Percentiles rank a stretch among this genome's conserved stretches.
Conservation (phyloP, 1,284 basidiomycete species). For the Kwoniella shivajii region DNA sequence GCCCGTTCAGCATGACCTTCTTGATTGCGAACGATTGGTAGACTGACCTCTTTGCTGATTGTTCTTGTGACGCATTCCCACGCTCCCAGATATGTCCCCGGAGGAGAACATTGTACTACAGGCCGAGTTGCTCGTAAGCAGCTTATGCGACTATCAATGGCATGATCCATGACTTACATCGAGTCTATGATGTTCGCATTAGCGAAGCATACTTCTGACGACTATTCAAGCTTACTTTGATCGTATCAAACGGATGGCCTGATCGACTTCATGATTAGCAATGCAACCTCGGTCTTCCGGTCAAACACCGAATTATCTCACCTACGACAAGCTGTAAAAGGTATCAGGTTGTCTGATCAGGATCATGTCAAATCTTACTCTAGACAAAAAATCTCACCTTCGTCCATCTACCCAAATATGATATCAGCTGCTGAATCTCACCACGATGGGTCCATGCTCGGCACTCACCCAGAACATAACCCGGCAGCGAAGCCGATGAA, state of each 20-base stretch:
- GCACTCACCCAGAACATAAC: conserved; percentile 42
- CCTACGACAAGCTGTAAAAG: conserved; percentile 14
- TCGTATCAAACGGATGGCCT: conserved; percentile 53
- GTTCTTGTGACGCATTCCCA: conserved; percentile 48
- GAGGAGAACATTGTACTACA: conserved; percentile 51
- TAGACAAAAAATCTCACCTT: conserved; percentile 27
- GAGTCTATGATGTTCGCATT: conserved; percentile 25
- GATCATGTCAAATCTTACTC: neutral
- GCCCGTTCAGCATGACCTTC: neutral
- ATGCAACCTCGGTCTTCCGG: neutral
- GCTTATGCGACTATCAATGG: no score
- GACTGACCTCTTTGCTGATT: conserved; percentile 40
- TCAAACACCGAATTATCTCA: neutral
- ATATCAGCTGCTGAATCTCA: neutral
- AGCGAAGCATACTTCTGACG: neutral
- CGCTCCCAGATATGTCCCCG: conserved; percentile 48
- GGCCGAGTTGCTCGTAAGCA: no score
- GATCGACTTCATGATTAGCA: conserved; percentile 9
- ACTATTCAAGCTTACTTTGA: conserved; percentile 36
- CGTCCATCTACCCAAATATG: conserved; percentile 33
- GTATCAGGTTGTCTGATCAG: no score
- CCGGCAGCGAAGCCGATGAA: conserved; percentile 52
- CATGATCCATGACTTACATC: no score
- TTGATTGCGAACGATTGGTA: neutral
- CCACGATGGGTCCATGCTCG: neutral